Conservation (phyloP, 306 rosid species). For the Dalbergia cochinchinensis region DNA sequence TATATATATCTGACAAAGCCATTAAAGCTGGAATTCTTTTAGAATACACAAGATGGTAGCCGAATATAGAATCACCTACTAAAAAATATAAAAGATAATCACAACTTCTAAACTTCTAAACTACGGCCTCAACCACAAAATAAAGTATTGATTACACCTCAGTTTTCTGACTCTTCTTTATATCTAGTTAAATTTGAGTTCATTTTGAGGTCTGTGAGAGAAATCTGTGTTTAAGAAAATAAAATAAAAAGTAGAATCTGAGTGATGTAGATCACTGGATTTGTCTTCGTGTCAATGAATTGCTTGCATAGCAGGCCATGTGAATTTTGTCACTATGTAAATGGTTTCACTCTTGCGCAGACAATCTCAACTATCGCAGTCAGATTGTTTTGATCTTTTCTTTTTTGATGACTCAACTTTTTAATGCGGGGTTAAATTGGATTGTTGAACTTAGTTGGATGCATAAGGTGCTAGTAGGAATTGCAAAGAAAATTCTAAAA, state of each 20-base stretch:
- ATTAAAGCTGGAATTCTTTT: too few relatives aligned
- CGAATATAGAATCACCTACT: too few relatives aligned
- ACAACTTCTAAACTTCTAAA: too few relatives aligned
- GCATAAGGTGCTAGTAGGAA: not conserved
- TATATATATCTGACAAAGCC: too few relatives aligned
- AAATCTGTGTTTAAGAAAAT: not conserved
- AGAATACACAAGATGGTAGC: too few relatives aligned
- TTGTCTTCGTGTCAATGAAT: not conserved
- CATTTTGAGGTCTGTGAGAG: too few relatives aligned
- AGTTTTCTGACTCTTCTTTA: too few relatives aligned
- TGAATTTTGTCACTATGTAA: conserved; percentile 39
- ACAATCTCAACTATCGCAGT: not conserved
- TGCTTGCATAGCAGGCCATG: conserved; percentile 32
- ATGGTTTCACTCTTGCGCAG: not conserved
- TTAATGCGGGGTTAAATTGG: not conserved
- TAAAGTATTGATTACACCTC: too few relatives aligned
- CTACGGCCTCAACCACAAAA: too few relatives aligned
- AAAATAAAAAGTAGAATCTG: not conserved
- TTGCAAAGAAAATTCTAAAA: not conserved
- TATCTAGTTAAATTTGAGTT: too few relatives aligned
- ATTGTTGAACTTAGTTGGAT: not conserved
- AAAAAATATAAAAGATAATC: too few relatives aligned
- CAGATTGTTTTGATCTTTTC: not conserved
- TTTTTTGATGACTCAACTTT: not conserved
- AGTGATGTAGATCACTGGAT: not conserved